Percentiles rank a stretch among this genome's conserved stretches.
phyloP scores from a whole-genome alignment of 2,329 filamentous ascomycete species.

The Helminthosporium solani region DNA sequence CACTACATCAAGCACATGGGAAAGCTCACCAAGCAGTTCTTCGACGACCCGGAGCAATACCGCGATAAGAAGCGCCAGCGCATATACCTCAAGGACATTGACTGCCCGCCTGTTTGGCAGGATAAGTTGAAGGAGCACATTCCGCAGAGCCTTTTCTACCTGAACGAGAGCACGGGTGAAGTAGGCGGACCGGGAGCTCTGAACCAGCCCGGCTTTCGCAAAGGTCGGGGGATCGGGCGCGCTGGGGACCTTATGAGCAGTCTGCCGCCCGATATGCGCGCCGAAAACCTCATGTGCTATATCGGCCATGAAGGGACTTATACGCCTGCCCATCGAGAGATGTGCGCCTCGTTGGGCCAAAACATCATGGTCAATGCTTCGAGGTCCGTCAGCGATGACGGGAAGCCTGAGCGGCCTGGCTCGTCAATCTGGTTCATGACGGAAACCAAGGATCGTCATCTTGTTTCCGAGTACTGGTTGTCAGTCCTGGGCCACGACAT shows the following conservation, averaged over 20 bases:
- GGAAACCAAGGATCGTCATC: conserved; percentile 84
- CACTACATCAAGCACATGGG: conserved; percentile 90
- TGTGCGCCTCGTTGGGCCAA: conserved; percentile 94
- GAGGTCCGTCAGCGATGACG: conserved; percentile 60
- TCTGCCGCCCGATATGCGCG: conserved; percentile 81
- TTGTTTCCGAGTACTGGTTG: conserved; percentile 90
- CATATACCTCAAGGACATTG: conserved; percentile 95
- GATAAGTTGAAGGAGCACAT: conserved; percentile 75
- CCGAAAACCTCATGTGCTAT: conserved; percentile 97
- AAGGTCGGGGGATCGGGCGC: conserved; percentile 62
- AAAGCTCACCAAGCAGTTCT: conserved; percentile 78
- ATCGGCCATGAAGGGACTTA: conserved; percentile 97
- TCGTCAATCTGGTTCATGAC: conserved; percentile 99
- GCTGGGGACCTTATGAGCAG: conserved; percentile 95
- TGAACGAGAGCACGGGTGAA: conserved; percentile 74
- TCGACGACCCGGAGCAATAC: conserved; percentile 67
- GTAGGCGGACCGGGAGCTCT: conserved; percentile 57
- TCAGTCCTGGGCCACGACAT: conserved; percentile 94
- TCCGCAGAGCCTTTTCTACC: conserved; percentile 80
- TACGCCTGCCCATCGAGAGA: conserved; percentile 91
- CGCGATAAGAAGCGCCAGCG: conserved; percentile 78
- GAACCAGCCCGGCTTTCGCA: conserved; percentile 50
- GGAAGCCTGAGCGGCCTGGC: conserved; percentile 71
- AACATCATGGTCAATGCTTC: conserved; percentile 99
- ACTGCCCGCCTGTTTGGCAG: conserved; percentile 86